Base-by-base conservation (phyloP, 179 eudicot species). In the Beta corolliflora region DNA sequence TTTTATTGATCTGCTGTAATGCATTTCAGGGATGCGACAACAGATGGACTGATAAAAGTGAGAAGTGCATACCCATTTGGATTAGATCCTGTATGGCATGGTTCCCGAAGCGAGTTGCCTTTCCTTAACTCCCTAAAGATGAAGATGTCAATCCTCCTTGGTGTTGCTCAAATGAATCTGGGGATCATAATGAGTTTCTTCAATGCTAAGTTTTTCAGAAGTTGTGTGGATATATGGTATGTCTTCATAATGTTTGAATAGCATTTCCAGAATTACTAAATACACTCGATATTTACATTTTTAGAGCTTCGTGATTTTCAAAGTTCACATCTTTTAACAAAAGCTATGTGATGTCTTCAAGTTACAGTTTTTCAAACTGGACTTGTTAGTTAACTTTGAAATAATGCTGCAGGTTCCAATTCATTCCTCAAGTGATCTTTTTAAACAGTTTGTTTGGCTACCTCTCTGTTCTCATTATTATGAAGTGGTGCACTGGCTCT, bases 51-150 rank as follows among this genome's bases (percentile, higher is more conserved):
- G 63, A 83, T 93, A 19, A 93, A 92, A 88, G 93, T 86, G 25
- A 93, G 90, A 59, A 87, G 81, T 52, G 89, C 98, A 46, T 93
- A 92, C 73, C 94, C 98, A 73, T 93, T 93, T 83, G 98, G 98
- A 75, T 90, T 93, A 73, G 98, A 93, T 88, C 98, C 98, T 73
- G 89, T 84, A 83, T 93, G 98, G 98, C 98, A 91, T 83, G 98
- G 98, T 53, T 86, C 88, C 63, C 98, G 98, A 55, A 93, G 98
- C 83, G 98, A 93, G 83, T 82, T 93, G 66, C 97, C 98, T 81
- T 93, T 91, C 69, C 88, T 93, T 13, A 93, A 93, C 89, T 93
- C 98, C 55, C 73, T 93, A 79, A 93, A 93, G 93, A 93, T 93
- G 98, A 93, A 93, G 86, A 93, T 92, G 98, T 93, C 98, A 70